A percentile compares a stretch with the other conserved stretches of the same genome.
These are phyloP conservation scores for Leccinum ochraceum DNA, from an alignment of 768 basidiomycete genomes.

Conservation along the genomic window DNA sequence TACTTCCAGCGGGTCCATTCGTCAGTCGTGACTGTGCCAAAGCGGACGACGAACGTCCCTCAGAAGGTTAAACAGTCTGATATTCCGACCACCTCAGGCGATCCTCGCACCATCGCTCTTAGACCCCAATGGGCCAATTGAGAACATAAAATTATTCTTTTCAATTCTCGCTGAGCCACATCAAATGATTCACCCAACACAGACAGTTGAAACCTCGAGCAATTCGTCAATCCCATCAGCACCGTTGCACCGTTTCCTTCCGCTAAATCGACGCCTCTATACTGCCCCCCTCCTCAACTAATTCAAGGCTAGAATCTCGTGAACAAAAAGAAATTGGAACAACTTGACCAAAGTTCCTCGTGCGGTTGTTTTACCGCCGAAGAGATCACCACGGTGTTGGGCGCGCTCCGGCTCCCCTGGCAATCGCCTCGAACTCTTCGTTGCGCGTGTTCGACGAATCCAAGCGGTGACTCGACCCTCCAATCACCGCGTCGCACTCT, in stretches of 20 bases:
- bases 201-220: neutral
- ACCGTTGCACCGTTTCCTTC: neutral
- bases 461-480: constrained; percentile 47
- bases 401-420: constrained; percentile 31
- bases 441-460: constrained; percentile 45
- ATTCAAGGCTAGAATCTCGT: neutral
- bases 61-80: neutral
- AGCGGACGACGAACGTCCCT: neutral
- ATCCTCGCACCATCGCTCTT: neutral
- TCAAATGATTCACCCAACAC: no score
- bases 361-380: neutral
- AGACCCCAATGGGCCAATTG: neutral
- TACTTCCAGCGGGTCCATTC: no score
- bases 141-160: no score
- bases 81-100: neutral
- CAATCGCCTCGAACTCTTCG: constrained; percentile 48
- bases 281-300: neutral
- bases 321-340: neutral
- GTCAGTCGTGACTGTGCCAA: no score
- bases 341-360: neutral
- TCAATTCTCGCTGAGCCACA: no score
- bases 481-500: constrained; percentile 57
- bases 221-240: neutral
- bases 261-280: neutral
- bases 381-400: constrained; percentile 21